Percentiles rank a stretch among this genome's conserved stretches.
phyloP scores from a whole-genome alignment of 768 basidiomycete genomes.

The Russula abietina region DNA sequence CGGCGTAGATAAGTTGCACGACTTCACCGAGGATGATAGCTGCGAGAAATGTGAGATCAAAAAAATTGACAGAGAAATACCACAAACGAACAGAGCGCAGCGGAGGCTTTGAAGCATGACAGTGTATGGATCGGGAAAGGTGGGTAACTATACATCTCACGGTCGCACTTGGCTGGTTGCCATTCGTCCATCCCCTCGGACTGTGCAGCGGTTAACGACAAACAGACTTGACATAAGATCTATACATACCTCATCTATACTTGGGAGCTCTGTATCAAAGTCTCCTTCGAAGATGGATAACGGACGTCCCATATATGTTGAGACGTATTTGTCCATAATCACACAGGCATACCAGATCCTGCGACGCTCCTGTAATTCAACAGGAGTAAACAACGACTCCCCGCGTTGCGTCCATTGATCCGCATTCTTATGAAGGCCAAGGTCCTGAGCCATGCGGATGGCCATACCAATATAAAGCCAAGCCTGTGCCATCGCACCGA shows the following conservation, averaged over 20 bases:
- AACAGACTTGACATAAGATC: neutral
- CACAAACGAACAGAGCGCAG: slow-evolving; percentile 53
- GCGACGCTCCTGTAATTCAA: slow-evolving; percentile 63
- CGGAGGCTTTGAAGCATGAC: slow-evolving; percentile 76
- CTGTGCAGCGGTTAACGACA: slow-evolving; percentile 31
- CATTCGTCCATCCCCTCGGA: slow-evolving; percentile 59
- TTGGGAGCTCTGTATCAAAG: slow-evolving; percentile 66
- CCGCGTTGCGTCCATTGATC: slow-evolving; percentile 70
- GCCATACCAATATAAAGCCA: slow-evolving; percentile 88
- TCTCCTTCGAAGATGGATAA: slow-evolving; percentile 69
- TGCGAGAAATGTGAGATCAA: slow-evolving; percentile 29
- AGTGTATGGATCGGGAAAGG: slow-evolving; percentile 45
- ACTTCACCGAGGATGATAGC: slow-evolving; percentile 65
- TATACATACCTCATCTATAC: slow-evolving; percentile 47
- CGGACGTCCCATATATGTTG: slow-evolving; percentile 73
- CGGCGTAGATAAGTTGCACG: slow-evolving; percentile 65
- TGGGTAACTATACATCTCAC: slow-evolving; percentile 28
- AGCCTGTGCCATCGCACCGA: slow-evolving; percentile 82
- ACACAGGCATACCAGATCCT: slow-evolving; percentile 77
- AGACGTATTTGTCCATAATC: slow-evolving; percentile 74
- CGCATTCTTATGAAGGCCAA: slow-evolving; percentile 76
- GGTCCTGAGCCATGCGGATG: slow-evolving; percentile 86
- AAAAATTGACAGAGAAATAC: neutral
- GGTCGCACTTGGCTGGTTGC: slow-evolving; percentile 39
- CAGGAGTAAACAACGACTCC: slow-evolving; percentile 45